These are phyloP conservation scores for Flaveria trinervia DNA, from an alignment of 129 eudicot species.

Conservation along the genomic window DNA sequence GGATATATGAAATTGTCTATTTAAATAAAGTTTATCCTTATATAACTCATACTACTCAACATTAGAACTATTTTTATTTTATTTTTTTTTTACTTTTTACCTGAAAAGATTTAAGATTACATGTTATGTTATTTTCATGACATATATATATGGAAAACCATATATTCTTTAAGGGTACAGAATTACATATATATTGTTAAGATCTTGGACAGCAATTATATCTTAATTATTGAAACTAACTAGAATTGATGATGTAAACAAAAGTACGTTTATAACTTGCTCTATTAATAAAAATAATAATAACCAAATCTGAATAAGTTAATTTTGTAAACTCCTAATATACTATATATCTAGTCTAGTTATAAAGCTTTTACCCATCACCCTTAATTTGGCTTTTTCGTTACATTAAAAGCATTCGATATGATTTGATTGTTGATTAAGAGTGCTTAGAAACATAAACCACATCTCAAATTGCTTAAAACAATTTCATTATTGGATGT, in stretches of 20 bases:
- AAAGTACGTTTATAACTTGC: background rate
- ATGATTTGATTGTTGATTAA: background rate
- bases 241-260: background rate
- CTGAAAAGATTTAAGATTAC: background rate
- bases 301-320: background rate
- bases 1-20: background rate
- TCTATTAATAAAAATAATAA: background rate
- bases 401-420: background rate
- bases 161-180: background rate
- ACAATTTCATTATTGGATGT: slow-evolving; percentile 7
- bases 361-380: slow-evolving; percentile 4
- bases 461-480: background rate
- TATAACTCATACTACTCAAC: background rate
- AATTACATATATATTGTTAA: background rate
- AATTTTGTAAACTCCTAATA: background rate
- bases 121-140: background rate
- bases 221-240: background rate
- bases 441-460: background rate
- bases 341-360: background rate
- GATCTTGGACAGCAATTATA: background rate
- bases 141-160: background rate
- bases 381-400: background rate
- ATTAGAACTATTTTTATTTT: background rate
- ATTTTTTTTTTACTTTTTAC: background rate
- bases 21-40: background rate